A percentile compares a stretch with the other conserved stretches of the same genome.
Evolutionary conservation across 169 alveolate species (phyloP).

Genomic region (Fabrea salina): DNA sequence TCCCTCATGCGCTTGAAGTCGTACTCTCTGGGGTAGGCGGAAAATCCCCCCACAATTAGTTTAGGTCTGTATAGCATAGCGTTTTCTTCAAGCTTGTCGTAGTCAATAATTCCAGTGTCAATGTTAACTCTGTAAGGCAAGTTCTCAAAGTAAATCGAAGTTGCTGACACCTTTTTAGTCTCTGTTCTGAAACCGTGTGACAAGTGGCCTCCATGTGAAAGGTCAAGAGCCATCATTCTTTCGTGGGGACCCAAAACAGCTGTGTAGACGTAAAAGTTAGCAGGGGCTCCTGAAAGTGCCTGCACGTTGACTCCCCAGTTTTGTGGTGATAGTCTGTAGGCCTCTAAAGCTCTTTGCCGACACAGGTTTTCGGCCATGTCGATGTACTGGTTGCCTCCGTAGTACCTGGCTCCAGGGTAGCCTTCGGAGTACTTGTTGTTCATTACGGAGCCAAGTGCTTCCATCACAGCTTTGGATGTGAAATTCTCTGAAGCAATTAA

Average conservation of each 20-base stretch:
- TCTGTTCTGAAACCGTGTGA: slow-evolving; percentile 70
- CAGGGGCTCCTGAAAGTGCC: slow-evolving; percentile 96
- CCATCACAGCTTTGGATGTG: slow-evolving; percentile 84
- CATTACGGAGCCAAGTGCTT: slow-evolving; percentile 82
- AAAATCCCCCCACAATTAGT: slow-evolving; percentile 84
- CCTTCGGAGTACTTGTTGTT: slow-evolving; percentile 91
- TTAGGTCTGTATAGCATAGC: slow-evolving; percentile 88
- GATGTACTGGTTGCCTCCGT: slow-evolving; percentile 61
- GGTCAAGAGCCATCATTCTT: slow-evolving; percentile 95
- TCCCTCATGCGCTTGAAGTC: slow-evolving; percentile 87
- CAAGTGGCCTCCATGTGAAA: slow-evolving; percentile 96
- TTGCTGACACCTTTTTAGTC: slow-evolving; percentile 86
- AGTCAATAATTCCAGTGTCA: slow-evolving; percentile 91
- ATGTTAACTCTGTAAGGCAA: slow-evolving; percentile 88
- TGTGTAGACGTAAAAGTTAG: slow-evolving; percentile 94
- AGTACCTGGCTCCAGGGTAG: slow-evolving; percentile 93
- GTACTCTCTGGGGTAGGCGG: slow-evolving; percentile 79
- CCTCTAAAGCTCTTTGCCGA: slow-evolving; percentile 91
- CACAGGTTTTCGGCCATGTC: slow-evolving; percentile 65
- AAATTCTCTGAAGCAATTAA: slow-evolving; percentile 86
- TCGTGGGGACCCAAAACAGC: slow-evolving; percentile 94
- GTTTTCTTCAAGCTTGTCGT: slow-evolving; percentile 85
- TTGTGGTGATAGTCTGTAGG: slow-evolving; percentile 87
- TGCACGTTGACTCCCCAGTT: slow-evolving; percentile 98
- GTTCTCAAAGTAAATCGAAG: slow-evolving; percentile 92